These are phyloP conservation scores for Cyphellophora europaea DNA, from an alignment of 2,329 filamentous ascomycete genomes.

Conservation along the genomic window DNA sequence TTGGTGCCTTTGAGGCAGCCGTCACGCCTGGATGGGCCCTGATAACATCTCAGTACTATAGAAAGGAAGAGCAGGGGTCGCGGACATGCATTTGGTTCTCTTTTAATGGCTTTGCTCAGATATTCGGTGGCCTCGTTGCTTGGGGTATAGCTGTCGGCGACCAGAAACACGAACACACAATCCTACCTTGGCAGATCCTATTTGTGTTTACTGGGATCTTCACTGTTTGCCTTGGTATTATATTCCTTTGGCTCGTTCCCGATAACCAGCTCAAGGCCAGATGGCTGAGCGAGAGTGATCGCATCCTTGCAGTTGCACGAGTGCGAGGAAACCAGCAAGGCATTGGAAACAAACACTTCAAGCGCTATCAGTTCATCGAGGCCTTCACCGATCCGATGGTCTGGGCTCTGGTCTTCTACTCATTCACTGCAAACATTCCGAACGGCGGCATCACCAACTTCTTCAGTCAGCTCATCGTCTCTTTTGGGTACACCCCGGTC, in stretches of 20 bases:
- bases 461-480: constrained; percentile 44
- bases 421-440: constrained; percentile 44
- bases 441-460: constrained; percentile 47
- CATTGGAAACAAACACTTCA: constrained; percentile 41
- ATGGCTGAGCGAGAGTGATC: constrained; percentile 32
- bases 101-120: constrained; percentile 24
- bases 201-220: constrained; percentile 37
- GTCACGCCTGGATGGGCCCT: constrained; percentile 28
- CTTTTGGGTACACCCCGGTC: constrained; percentile 54
- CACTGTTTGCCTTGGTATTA: constrained; percentile 19
- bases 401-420: constrained; percentile 48
- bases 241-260: constrained; percentile 35
- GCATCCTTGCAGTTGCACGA: constrained; percentile 42
- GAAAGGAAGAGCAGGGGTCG: constrained; percentile 23
- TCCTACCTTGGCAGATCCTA: constrained; percentile 40
- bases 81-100: constrained; percentile 27
- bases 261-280: constrained; percentile 36
- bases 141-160: constrained; percentile 38
- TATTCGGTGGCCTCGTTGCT: constrained; percentile 36
- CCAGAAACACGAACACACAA: constrained; percentile 21
- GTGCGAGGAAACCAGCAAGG: constrained; percentile 44
- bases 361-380: constrained; percentile 36
- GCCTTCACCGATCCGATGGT: constrained; percentile 45
- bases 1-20: constrained; percentile 32
- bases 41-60: constrained; percentile 32